Base-by-base conservation (phyloP, 2,329 filamentous ascomycete genomes). In the Diaporthe aspalathi region DNA sequence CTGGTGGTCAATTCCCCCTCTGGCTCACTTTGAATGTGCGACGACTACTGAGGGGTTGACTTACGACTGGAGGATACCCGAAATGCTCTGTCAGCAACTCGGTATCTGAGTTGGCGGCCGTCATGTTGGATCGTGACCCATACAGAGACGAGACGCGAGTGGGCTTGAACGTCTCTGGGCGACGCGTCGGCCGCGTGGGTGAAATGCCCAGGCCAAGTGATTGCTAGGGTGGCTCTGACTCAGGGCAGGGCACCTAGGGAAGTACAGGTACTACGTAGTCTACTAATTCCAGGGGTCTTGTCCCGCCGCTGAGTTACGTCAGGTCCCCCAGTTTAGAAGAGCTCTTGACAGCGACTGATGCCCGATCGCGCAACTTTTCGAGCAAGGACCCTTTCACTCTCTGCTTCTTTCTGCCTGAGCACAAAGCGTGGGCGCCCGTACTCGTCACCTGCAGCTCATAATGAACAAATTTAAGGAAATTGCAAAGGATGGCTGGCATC, bases 51-150 rank as follows among this genome's bases (percentile, higher is more conserved):
- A 50, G 24, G 5, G 11, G 12, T 11, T 29, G 40, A 85, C 92
- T 79, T 83, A 97, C 95, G 75, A 97, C 90, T 35, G 95, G 96
- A 1, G 96, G 95, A 78, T 97, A 98, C 75, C 94, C 93, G 78
- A 99, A 93, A 80, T 99, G 96, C 86, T 98, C 96, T 2, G 96
- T 98, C 73, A 98, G 87, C 76, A 98, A 89, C 79, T 90, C 88
- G 43, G 87, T 89, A 75, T 90, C 88, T 62, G 87, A 83, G 63
- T 73, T 76, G 70, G 74, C 70, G 27, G 76, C 70, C 11, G 78
- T 75, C 78, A 80, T 80, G 63, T 73, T 74, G 71, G 22, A 50
- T 40, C 16, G 67, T 50, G 38, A 62, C 67, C 29, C 47, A 50
- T 67, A 43, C 20, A 17, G 47, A 43, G 52, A 22, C 27, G 32